Base-by-base conservation (phyloP, 768 basidiomycete species). In the Lentinula boryana region DNA sequence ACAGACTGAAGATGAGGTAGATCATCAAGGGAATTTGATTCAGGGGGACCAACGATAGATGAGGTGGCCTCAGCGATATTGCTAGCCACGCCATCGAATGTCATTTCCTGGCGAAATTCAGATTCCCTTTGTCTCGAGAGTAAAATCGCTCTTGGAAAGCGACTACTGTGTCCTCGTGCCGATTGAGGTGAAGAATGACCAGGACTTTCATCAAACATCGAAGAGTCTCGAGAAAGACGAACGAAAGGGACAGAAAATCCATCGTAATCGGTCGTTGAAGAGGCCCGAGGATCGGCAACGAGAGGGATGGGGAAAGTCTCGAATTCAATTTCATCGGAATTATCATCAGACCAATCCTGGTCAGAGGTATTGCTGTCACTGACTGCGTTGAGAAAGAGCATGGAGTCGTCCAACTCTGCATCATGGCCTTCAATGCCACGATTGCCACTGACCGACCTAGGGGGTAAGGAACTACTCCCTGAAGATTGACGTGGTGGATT, bases 341-440 rank as follows among this genome's bases (percentile, higher is more conserved):
- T 18, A 18, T 40, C 48, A 3, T 33, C 40, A n/a, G 51, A 33
- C 44, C 60, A 54, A 10, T n/a, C 23, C 33, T 56, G 53, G 43
- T 66, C 64, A 16, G 54, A 56, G 5, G 57, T 56, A 31, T 71
- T 67, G 52, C 68, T 72, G 33, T 76, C 75, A 48, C 74, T 76
- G 33, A 68, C 71, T 33, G 71, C 71, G 35, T 75, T 76, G 6
- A 76, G 71, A 54, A 65, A 70, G 55, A 70, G 75, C 58, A 72
- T 71, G 44, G 71, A 80, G 61, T 73, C 71, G 40, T 65, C 66
- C 32, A 67, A 64, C 43, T 61, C 69, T 31, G 68, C 64, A 23
- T 66, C 64, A 36, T 64, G 63, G 2, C 54, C 62, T 27, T 27
- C 36, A 51, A 18, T 16, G 38, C 6, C 51, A 49, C 36, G 35